Base-by-base conservation (phyloP, 1,284 basidiomycete genomes). In the Sporisorium exsertum region DNA sequence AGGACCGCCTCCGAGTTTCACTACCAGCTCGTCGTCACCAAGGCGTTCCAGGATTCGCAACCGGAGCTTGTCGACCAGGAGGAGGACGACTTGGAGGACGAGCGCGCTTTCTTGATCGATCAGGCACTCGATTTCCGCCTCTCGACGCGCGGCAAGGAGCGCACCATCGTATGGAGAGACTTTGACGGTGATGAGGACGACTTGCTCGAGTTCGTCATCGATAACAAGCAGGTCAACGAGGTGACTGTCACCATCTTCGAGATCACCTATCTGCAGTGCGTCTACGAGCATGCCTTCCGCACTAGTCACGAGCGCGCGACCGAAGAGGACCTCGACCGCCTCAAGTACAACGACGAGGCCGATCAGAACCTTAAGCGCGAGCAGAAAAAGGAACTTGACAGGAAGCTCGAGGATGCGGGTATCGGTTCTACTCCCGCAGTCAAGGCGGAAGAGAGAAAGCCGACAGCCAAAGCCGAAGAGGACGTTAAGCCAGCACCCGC, bases 11-110 rank as follows among this genome's bases (percentile, higher is more conserved):
- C 93, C 59, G 93, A 95, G 60, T 92, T 92, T 87, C 91, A 96
- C 83, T 99, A 96, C 84, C 77, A 98, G 86, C 90, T 99, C n/a
- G 95, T 97, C 9, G 91, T 97, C 61, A 97, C 95, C 15, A 90
- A 95, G 71, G 94, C 96, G 0, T 97, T 93, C 83, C 94, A 97
- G 78, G 94, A 97, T 72, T 95, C 94, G 12, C 95, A 97, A 84
- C 93, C 97, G 85, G 93, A 95, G 81, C 87, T 97, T 33, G 87
- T 97, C 15, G 94, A 96, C 77, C 95, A 97, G 80, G 94, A 97
- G 85, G 94, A 95, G 46, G 70, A 78, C 7, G 96, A 98, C 87
- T 94, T 94, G 95, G 85, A 84, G 93, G 83, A 85, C 45, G 96
- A 99, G 85, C 90, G 93, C 69, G 91, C 92, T 1, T 98, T 97